These are phyloP conservation scores for Aspergillus niger DNA, from an alignment of 2,329 filamentous ascomycete genomes.

Conservation along the genomic window DNA sequence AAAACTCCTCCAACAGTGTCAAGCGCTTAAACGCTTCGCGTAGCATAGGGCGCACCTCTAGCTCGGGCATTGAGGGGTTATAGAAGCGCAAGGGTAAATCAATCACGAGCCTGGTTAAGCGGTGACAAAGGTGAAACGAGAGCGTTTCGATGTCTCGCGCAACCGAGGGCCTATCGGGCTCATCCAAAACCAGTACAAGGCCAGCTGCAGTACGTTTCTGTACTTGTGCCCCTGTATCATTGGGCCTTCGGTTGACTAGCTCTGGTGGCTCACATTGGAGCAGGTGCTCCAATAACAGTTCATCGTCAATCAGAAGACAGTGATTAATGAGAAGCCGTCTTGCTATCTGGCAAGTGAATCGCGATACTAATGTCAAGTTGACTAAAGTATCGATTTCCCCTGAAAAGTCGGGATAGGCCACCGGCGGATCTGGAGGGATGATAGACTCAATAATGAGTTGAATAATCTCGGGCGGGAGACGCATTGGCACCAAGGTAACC, in stretches of 20 bases:
- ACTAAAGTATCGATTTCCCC: constrained; percentile 14
- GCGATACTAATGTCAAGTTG: constrained; percentile 15
- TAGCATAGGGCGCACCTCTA: constrained; percentile 9
- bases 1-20: constrained; percentile 16
- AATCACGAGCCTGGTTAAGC: constrained; percentile 15
- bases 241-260: not conserved
- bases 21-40: constrained; percentile 16
- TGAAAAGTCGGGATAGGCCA: constrained; percentile 5
- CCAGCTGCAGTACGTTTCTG: not conserved
- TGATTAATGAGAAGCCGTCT: constrained; percentile 16
- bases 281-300: not conserved
- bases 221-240: not conserved
- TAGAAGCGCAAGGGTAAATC: constrained; percentile 15
- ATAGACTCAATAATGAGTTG: constrained; percentile 18
- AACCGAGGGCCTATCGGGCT: constrained; percentile 6
- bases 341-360: constrained; percentile 14
- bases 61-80: constrained; percentile 12
- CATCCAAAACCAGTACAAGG: constrained; percentile 16
- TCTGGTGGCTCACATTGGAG: not conserved
- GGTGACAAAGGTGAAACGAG: not conserved
- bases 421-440: constrained; percentile 9
- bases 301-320: constrained; percentile 15
- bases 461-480: constrained; percentile 13
- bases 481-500: not conserved
- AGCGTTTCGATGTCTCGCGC: constrained; percentile 12